Evolutionary conservation across 2,329 filamentous ascomycete genomes (phyloP).

Genomic region (Penicillium hesseltinei): DNA sequence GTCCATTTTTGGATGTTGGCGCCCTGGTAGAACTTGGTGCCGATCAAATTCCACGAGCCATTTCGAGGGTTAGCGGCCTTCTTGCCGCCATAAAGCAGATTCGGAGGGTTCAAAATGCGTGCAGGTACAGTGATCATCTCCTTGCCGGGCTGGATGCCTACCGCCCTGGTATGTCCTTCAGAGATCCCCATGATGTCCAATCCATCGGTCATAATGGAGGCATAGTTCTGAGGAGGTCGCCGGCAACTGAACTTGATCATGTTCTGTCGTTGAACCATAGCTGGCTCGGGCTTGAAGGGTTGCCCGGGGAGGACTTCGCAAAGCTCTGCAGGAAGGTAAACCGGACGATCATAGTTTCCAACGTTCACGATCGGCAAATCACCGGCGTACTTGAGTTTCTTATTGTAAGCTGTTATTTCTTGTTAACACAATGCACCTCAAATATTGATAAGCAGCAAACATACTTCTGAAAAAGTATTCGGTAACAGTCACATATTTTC

Average conservation of each 20-base stretch:
- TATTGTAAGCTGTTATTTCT: conserved; percentile 33
- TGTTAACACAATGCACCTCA: not conserved
- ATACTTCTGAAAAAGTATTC: conserved; percentile 24
- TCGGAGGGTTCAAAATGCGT: conserved; percentile 15
- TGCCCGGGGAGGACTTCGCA: conserved; percentile 64
- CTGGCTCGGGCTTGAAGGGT: conserved; percentile 56
- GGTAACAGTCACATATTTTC: conserved; percentile 19
- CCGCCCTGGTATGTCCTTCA: not conserved
- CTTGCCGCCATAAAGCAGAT: conserved; percentile 12
- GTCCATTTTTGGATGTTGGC: conserved; percentile 1
- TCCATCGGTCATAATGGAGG: conserved; percentile 51
- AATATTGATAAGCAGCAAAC: not conserved
- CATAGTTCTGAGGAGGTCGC: conserved; percentile 61
- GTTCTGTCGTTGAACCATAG: conserved; percentile 54
- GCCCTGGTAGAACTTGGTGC: conserved; percentile 4
- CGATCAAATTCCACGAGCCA: conserved; percentile 21
- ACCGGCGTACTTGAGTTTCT: conserved; percentile 27
- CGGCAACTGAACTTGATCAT: conserved; percentile 73
- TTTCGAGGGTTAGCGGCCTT: not conserved
- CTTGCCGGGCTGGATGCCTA: conserved; percentile 3
- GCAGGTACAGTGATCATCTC: conserved; percentile 18
- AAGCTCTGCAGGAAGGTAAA: conserved; percentile 64
- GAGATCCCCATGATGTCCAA: conserved; percentile 14
- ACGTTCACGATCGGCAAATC: conserved; percentile 63
- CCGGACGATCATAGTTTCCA: conserved; percentile 54